Base-by-base conservation (phyloP, 495 filamentous ascomycete species). In the Astrothelium subdiscretum region DNA sequence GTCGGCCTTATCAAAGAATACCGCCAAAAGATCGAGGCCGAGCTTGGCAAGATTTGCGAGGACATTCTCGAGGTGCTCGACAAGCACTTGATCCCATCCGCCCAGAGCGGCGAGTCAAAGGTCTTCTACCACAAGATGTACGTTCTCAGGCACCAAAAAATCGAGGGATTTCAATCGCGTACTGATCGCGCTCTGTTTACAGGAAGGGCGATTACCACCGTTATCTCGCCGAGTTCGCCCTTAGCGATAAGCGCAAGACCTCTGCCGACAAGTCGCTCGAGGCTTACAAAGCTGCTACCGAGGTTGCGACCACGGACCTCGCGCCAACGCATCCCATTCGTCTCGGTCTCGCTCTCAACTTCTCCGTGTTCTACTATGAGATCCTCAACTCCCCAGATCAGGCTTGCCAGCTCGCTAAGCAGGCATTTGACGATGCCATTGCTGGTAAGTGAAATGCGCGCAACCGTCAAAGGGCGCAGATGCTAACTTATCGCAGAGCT, bases 51-150 rank as follows among this genome's bases (percentile, higher is more conserved):
- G 85, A 96, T 98, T 81, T 98, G 94, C 79, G 90, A 97, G 76
- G 94, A 98, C 71, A 96, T 98, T 77, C 86, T 98, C 57, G 89
- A 95, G 71, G 94, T 97, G 66, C 85, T 98, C 62, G 94, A 97
- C 79, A 77, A 92, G 78, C 91, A 96, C 81, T 80, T 98, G 72
- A 97, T 98, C 76, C 90, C 91, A 62, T 95, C 91, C 67, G 95
- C 94, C 68, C 87, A 95, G 84, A 89, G 83, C 72, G 94, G 95
- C 74, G 94, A 98, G 81, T 96, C 92, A 66, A 97, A 97, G 86
- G 94, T 98, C 66, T 98, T 98, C 81, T 98, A 98, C 83, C 94
- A 98, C 88, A 98, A 98, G 87, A 98, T 98, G 91, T 95, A 74
- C 63, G 86, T 54, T 40, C 65, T 51, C 22, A 26, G 15, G 2